Evolutionary conservation across 306 rosid genomes (phyloP), one percentile per base, ranked within the genome.

Genomic region (Alnus glutinosa): DNA sequence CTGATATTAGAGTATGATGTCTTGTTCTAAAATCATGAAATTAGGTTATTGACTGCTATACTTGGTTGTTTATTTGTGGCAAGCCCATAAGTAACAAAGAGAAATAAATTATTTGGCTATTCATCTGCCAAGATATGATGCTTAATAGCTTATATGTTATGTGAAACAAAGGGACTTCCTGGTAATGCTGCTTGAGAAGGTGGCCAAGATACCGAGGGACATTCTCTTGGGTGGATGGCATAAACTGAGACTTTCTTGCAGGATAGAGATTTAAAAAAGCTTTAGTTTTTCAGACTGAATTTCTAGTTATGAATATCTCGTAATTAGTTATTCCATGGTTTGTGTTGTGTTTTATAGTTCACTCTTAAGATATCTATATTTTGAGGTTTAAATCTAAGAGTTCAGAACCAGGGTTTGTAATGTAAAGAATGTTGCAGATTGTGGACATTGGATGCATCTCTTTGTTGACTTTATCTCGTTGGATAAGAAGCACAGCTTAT

Each of bases 1-100:
- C 88, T 71, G 90, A 95, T 92, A 92, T 95, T 84, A 90, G 87
- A 61, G 98, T 95, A 89, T 83, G 95, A 42, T 84, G 70, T 75
- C 3, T 48, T 54, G 54, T 55, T 77, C 78, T 75, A 73, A 44
- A 82, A 67, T 77, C 84, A 37, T 75, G 36, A 63, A 67, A 57
- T 36, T 46, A 34, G 57, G 57, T 58, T 34, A 23, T 70, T 63
- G 34, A 50, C 23, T 9, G 30, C 59, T 47, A 30, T 64, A 52
- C 47, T 77, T 78, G 37, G 64, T 70, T 57, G 30, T 50, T 15
- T 30, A 4, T n/a, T 68, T 49, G 30, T 48, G 77, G n/a, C 5
- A 23, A 46, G 23, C 23, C 47, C 34, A 37, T 13, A 13, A 50
- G 79, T 50, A 42, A 67, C 52, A 34, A 19, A 46, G 48, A 77